Conservation (phyloP, 2,329 filamentous ascomycete species). For the Sphaerulina musiva region DNA sequence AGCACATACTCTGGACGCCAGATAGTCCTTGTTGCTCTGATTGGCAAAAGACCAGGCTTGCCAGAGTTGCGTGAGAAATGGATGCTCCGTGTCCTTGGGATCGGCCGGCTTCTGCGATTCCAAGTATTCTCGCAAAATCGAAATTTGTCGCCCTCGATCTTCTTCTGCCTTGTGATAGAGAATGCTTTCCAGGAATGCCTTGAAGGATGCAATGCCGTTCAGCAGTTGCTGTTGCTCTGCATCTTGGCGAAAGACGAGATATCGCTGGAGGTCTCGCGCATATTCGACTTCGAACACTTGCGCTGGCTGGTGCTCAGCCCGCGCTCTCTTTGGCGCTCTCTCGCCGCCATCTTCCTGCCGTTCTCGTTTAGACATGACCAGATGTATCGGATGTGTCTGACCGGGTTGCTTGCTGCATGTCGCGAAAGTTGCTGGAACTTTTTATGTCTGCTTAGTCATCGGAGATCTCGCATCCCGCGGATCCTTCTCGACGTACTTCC, state of each 20-base stretch:
- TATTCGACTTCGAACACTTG: slow-evolving; percentile 57
- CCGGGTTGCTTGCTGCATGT: too few species aligned
- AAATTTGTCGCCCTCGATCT: slow-evolving; percentile 45
- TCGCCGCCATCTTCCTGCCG: slow-evolving; percentile 20
- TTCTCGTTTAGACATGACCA: slow-evolving; percentile 29
- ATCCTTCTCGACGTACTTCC: too few species aligned
- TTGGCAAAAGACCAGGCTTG: slow-evolving; percentile 82
- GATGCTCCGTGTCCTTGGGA: slow-evolving; percentile 50
- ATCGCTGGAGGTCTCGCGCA: slow-evolving; percentile 59
- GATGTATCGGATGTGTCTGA: too few species aligned
- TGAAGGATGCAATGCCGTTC: slow-evolving; percentile 65
- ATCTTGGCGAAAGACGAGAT: slow-evolving; percentile 67
- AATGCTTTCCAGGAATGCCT: slow-evolving; percentile 60
- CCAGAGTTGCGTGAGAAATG: slow-evolving; percentile 71
- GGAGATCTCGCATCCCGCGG: too few species aligned
- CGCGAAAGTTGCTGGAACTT: too few species aligned
- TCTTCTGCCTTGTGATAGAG: slow-evolving; percentile 51
- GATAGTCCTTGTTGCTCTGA: slow-evolving; percentile 69
- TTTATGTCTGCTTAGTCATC: too few species aligned
- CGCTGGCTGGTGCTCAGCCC: slow-evolving; percentile 36
- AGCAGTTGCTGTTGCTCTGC: slow-evolving; percentile 52
- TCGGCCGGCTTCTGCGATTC: slow-evolving; percentile 49
- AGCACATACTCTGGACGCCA: slow-evolving; percentile 74
- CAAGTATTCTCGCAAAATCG: slow-evolving; percentile 64
- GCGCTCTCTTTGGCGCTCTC: slow-evolving; percentile 30